Evolutionary conservation across 1,284 basidiomycete species (phyloP).

Genomic region (Athelia sp.): DNA sequence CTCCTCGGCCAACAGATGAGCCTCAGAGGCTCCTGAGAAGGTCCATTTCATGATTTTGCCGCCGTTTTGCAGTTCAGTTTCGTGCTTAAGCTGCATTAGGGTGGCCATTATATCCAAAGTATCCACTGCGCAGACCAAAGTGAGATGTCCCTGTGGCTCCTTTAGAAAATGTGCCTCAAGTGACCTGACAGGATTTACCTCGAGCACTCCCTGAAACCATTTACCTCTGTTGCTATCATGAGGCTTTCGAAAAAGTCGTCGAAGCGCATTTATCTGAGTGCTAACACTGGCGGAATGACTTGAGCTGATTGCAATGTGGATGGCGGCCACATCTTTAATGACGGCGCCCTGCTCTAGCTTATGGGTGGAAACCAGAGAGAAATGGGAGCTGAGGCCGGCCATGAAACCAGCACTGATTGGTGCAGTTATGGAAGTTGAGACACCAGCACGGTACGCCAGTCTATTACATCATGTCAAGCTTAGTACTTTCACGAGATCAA

Average conservation of each 20-base stretch:
- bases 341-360: slow-evolving; percentile 68
- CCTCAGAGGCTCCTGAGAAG: slow-evolving; percentile 68
- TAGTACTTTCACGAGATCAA: no score
- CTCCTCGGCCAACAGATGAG: slow-evolving; percentile 71
- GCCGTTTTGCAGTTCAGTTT: slow-evolving; percentile 49
- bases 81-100: slow-evolving; percentile 68
- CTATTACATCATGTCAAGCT: slow-evolving; percentile 24
- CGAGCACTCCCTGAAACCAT: slow-evolving; percentile 28
- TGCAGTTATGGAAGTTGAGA: slow-evolving; percentile 57
- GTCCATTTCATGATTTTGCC: slow-evolving; percentile 46
- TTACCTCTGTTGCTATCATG: slow-evolving; percentile 48
- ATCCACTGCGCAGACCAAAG: slow-evolving; percentile 51
- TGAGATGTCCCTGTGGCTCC: slow-evolving; percentile 35
- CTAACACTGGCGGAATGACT: slow-evolving; percentile 31
- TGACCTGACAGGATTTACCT: slow-evolving; percentile 7
- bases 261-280: slow-evolving; percentile 44
- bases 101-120: slow-evolving; percentile 78
- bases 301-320: slow-evolving; percentile 51
- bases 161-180: background rate
- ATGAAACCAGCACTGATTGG: slow-evolving; percentile 54
- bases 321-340: slow-evolving; percentile 51
- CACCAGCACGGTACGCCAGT: slow-evolving; percentile 55
- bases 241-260: slow-evolving; percentile 53
- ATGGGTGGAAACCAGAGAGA: slow-evolving; percentile 59
- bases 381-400: slow-evolving; percentile 61